phyloP scores from a whole-genome alignment of 805 yeast genomes.

The Candida adriatica region DNA sequence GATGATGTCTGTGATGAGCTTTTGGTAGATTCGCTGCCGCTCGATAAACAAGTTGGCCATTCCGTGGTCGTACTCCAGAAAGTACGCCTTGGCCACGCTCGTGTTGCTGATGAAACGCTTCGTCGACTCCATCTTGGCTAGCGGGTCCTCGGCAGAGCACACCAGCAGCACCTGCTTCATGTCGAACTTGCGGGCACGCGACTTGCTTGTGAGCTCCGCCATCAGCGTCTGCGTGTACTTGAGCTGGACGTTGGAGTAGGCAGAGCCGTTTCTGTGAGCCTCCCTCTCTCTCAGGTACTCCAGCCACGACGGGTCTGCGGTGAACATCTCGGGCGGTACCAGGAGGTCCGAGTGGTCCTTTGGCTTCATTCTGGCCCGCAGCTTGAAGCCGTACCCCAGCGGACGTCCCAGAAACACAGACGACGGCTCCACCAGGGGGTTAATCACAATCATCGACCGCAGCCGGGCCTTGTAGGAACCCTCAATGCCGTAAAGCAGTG shows the following conservation, averaged over 20 bases:
- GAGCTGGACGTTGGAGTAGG: conserved; percentile 6
- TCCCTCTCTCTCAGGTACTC: conserved; percentile 4
- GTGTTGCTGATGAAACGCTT: conserved; percentile 10
- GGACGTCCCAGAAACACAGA: conserved; percentile 1
- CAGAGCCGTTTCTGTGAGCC: not conserved
- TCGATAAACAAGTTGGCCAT: conserved; percentile 16
- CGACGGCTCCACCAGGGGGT: conserved; percentile 15
- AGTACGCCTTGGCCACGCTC: conserved; percentile 8
- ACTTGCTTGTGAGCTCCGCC: conserved; percentile 4
- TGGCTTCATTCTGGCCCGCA: conserved; percentile 10
- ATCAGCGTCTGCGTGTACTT: conserved; percentile 4
- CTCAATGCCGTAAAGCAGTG: conserved; percentile 14
- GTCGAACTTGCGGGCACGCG: conserved; percentile 4
- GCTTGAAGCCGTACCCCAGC: conserved; percentile 3
- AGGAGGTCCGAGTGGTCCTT: conserved; percentile 2
- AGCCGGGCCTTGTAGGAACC: conserved; percentile 12
- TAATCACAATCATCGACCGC: conserved; percentile 13
- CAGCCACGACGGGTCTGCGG: conserved; percentile 10
- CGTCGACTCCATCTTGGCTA: conserved; percentile 1
- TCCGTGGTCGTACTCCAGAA: conserved; percentile 16
- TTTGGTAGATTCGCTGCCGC: conserved; percentile 11
- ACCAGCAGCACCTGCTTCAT: conserved; percentile 12
- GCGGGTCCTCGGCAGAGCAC: conserved; percentile 12
- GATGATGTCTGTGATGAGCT: conserved; percentile 11
- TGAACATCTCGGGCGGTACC: conserved; percentile 6